These are phyloP conservation scores for Xanthoconium stramineum DNA, from an alignment of 768 basidiomycete species.

Conservation along the genomic window DNA sequence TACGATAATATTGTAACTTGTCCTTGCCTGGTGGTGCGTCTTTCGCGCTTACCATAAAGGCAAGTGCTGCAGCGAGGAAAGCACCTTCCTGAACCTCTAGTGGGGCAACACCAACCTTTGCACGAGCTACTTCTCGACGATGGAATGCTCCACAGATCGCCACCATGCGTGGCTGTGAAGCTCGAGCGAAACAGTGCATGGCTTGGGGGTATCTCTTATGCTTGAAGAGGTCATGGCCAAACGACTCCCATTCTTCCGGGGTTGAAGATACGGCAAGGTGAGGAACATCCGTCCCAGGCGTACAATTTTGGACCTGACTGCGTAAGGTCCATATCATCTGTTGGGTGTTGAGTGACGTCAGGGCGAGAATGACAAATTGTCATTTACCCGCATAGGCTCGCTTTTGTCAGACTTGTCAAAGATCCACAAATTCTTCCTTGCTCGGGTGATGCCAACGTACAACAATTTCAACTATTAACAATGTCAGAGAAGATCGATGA, in stretches of 20 bases:
- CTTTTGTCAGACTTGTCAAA: slow-evolving; percentile 56
- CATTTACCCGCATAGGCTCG: slow-evolving; percentile 53
- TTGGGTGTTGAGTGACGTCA: background rate
- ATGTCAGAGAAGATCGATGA: background rate
- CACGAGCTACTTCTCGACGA: slow-evolving; percentile 49
- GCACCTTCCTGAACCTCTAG: slow-evolving; percentile 31
- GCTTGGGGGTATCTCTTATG: slow-evolving; percentile 47
- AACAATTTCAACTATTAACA: slow-evolving; percentile 54
- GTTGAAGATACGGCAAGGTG: slow-evolving; percentile 54
- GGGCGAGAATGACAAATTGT: background rate
- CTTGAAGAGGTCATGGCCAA: slow-evolving; percentile 39
- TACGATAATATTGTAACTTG: slow-evolving; percentile 36
- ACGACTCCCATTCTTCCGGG: slow-evolving; percentile 43
- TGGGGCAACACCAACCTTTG: slow-evolving; percentile 24
- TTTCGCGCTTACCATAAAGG: slow-evolving; percentile 44
- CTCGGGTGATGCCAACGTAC: slow-evolving; percentile 70
- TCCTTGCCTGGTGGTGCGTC: slow-evolving; percentile 28
- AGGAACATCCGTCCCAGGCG: slow-evolving; percentile 47
- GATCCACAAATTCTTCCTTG: slow-evolving; percentile 68
- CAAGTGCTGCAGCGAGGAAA: slow-evolving; percentile 45
- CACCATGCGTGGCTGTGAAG: slow-evolving; percentile 40
- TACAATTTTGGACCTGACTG: slow-evolving; percentile 46
- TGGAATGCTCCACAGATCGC: slow-evolving; percentile 51
- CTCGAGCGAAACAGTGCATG: slow-evolving; percentile 51
- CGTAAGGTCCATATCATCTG: slow-evolving; percentile 52